These are phyloP conservation scores for Xylariaceae sp. DNA, from an alignment of 2,329 filamentous ascomycete species.

Conservation along the genomic window DNA sequence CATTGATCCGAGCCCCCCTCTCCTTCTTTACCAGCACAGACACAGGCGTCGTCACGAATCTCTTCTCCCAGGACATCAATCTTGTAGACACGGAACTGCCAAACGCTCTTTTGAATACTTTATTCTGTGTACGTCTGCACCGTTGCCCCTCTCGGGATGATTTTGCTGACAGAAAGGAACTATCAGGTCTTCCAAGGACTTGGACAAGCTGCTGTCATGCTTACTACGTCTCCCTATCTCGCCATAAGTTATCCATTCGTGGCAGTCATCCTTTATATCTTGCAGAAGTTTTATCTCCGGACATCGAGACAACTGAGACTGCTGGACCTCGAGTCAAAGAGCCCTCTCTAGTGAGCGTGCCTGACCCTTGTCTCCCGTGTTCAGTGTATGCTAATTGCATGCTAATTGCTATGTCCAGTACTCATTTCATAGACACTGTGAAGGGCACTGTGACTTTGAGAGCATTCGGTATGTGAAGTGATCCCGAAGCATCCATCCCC, in stretches of 20 bases:
- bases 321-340: slow-evolving; percentile 46
- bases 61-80: slow-evolving; percentile 43
- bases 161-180: not conserved
- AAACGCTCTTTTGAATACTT: slow-evolving; percentile 28
- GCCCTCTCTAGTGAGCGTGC: slow-evolving; percentile 40
- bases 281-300: slow-evolving; percentile 46
- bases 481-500: no score
- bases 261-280: slow-evolving; percentile 34
- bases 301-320: slow-evolving; percentile 47
- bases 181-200: slow-evolving; percentile 1
- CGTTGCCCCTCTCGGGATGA: no score
- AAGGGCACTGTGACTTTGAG: slow-evolving; percentile 44
- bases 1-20: slow-evolving; percentile 36
- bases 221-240: slow-evolving; percentile 33
- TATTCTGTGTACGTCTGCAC: slow-evolving; percentile 1
- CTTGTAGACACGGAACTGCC: slow-evolving; percentile 39
- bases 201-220: slow-evolving; percentile 38
- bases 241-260: slow-evolving; percentile 40
- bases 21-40: slow-evolving; percentile 36
- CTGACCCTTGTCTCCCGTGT: not conserved
- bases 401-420: slow-evolving; percentile 13
- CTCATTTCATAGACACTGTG: slow-evolving; percentile 43
- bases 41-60: slow-evolving; percentile 37
- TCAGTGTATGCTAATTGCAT: not conserved
- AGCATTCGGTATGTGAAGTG: slow-evolving; percentile 36